phyloP scores from a whole-genome alignment of 2,329 filamentous ascomycete genomes.

The Trichoderma pleuroti region DNA sequence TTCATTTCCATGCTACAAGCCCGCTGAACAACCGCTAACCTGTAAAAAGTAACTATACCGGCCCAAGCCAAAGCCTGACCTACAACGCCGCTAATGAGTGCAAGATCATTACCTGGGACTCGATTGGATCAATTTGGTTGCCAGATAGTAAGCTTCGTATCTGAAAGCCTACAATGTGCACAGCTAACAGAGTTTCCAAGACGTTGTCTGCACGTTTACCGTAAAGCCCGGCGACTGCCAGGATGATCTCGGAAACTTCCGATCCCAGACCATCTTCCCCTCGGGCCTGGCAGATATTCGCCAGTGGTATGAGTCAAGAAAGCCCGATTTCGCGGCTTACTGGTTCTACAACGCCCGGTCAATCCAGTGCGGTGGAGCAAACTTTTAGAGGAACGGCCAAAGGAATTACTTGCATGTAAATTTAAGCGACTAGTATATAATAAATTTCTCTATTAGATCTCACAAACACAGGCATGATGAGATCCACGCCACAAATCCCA shows the following conservation, averaged over 20 bases:
- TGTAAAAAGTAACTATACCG: constrained; percentile 3
- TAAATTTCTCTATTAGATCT: background rate
- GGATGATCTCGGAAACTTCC: constrained; percentile 6
- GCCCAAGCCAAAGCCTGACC: background rate
- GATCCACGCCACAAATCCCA: background rate
- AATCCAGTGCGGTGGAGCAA: constrained; percentile 4
- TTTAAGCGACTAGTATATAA: background rate
- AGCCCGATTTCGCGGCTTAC: background rate
- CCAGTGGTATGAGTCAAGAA: background rate
- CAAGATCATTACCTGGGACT: background rate
- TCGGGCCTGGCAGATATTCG: constrained; percentile 4
- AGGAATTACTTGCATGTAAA: background rate
- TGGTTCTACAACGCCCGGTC: constrained; percentile 7
- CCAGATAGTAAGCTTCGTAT: background rate
- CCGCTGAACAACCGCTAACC: background rate
- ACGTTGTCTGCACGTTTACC: constrained; percentile 10
- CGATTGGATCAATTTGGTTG: constrained; percentile 7
- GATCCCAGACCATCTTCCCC: constrained; percentile 1
- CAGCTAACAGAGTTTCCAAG: background rate
- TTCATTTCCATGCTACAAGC: background rate
- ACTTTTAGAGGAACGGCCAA: background rate
- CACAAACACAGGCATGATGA: background rate
- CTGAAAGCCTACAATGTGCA: too few species aligned
- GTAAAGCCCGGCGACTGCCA: constrained; percentile 11
- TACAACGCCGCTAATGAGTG: constrained; percentile 1